A percentile compares a stretch with the other conserved stretches of the same genome.
Conservation (phyloP, 2,329 filamentous ascomycete genomes). For the Scedosporium apiospermum region DNA sequence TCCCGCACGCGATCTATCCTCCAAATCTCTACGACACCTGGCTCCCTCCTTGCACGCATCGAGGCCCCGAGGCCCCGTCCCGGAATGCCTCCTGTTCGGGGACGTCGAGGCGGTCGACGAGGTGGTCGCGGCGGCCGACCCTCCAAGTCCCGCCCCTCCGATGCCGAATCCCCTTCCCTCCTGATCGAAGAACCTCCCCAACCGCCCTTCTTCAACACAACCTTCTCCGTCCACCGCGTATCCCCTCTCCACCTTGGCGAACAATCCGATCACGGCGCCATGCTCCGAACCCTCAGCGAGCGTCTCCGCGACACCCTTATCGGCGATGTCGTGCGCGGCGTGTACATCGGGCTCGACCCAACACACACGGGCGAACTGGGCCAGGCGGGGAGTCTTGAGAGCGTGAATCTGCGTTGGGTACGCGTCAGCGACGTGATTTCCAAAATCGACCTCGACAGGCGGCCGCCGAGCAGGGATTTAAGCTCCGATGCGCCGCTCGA, state of each 20-base stretch:
- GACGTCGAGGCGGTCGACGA: neutral
- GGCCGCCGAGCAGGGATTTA: constrained; percentile 7
- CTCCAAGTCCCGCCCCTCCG: constrained; percentile 1
- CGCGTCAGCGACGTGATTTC: constrained; percentile 21
- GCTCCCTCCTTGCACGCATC: neutral
- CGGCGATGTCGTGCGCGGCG: constrained; percentile 50
- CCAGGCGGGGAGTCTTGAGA: constrained; percentile 32
- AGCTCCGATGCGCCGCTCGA: constrained; percentile 4
- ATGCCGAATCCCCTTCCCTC: constrained; percentile 2
- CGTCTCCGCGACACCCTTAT: constrained; percentile 45
- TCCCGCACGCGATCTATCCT: neutral
- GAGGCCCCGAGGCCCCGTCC: neutral
- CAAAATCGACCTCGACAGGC: constrained; percentile 9
- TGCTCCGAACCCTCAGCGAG: constrained; percentile 25
- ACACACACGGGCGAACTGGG: constrained; percentile 26
- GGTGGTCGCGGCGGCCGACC: constrained; percentile 5
- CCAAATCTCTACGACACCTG: too few species aligned
- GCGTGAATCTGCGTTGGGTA: constrained; percentile 39
- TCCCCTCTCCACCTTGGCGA: constrained; percentile 42
- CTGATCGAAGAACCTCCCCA: constrained; percentile 16
- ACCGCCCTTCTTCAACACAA: constrained; percentile 45
- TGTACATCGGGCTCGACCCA: constrained; percentile 40
- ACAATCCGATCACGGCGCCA: constrained; percentile 11
- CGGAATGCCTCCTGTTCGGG: neutral
- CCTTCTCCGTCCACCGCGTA: constrained; percentile 45